These are phyloP conservation scores for Phytophthora pseudosyringae DNA, from an alignment of 352 stramenopile genomes.

Conservation along the genomic window DNA sequence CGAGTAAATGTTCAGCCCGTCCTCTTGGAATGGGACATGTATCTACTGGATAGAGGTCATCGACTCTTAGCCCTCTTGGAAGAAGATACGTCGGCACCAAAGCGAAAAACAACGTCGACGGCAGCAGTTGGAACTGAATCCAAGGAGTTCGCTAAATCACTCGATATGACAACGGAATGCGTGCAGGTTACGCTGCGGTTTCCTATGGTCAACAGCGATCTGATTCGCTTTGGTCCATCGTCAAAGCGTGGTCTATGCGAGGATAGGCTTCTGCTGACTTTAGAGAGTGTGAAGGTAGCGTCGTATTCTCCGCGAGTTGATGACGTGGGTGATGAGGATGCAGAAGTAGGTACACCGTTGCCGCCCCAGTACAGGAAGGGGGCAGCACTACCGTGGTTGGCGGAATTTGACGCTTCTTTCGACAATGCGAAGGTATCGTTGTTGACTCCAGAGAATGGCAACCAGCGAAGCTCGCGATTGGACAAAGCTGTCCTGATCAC, in stretches of 20 bases:
- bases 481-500: constrained; percentile 57
- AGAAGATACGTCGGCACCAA: constrained; percentile 38
- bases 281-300: constrained; percentile 67
- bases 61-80: constrained; percentile 78
- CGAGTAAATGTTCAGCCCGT: constrained; percentile 78
- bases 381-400: constrained; percentile 60
- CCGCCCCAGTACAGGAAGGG: constrained; percentile 26
- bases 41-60: constrained; percentile 80
- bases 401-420: constrained; percentile 71
- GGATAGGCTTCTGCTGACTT: constrained; percentile 74
- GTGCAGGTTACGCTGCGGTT: constrained; percentile 80
- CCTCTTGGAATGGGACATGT: constrained; percentile 88
- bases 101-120: constrained; percentile 22
- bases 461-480: constrained; percentile 55
- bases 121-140: neutral
- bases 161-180: constrained; percentile 79
- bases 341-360: constrained; percentile 21
- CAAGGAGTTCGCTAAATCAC: constrained; percentile 52
- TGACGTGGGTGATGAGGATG: constrained; percentile 10
- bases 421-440: constrained; percentile 55
- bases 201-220: constrained; percentile 84
- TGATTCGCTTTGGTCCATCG: constrained; percentile 81
- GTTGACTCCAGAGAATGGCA: constrained; percentile 54
- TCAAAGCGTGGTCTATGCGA: constrained; percentile 84
- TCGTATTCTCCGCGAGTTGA: constrained; percentile 29